These are phyloP conservation scores for Saccharomyces kudriavzevii DNA, from an alignment of 805 yeast genomes.

Conservation along the genomic window DNA sequence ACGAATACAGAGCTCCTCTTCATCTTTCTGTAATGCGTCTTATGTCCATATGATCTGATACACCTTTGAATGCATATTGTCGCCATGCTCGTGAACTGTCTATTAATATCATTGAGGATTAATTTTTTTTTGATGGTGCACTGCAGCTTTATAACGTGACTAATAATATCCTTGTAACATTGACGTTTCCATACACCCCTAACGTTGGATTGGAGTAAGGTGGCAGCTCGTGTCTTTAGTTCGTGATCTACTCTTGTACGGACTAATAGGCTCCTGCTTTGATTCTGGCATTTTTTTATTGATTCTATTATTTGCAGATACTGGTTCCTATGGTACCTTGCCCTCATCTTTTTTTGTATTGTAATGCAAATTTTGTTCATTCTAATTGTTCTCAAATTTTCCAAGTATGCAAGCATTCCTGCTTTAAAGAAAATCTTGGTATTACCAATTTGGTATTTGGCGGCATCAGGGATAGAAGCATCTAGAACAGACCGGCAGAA, in stretches of 20 bases:
- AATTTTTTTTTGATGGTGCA: constrained; percentile 39
- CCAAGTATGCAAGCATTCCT: constrained; percentile 89
- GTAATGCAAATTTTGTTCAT: constrained; percentile 66
- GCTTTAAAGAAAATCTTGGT: constrained; percentile 94
- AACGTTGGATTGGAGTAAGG: constrained; percentile 56
- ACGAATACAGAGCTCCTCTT: constrained; percentile 51
- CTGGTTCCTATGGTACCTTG: constrained; percentile 50
- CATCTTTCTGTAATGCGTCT: constrained; percentile 37
- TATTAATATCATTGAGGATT: constrained; percentile 41
- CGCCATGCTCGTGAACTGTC: constrained; percentile 45
- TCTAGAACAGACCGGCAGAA: constrained; percentile 61
- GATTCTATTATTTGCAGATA: constrained; percentile 50
- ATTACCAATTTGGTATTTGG: constrained; percentile 81
- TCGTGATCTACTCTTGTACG: constrained; percentile 51
- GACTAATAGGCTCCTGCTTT: constrained; percentile 54
- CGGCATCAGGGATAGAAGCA: constrained; percentile 51
- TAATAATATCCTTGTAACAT: constrained; percentile 14
- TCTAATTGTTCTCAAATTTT: constrained; percentile 73
- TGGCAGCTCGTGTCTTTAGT: constrained; percentile 57
- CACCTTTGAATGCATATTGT: constrained; percentile 60
- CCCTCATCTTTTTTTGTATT: constrained; percentile 78
- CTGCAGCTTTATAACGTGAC: constrained; percentile 33
- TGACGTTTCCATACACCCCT: constrained; percentile 47
- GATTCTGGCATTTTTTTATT: constrained; percentile 51
- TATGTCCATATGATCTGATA: constrained; percentile 53